A percentile compares a stretch with the other conserved stretches of the same genome.
phyloP scores from a whole-genome alignment of 2,329 filamentous ascomycete species.

The Fusarium haematococcum region DNA sequence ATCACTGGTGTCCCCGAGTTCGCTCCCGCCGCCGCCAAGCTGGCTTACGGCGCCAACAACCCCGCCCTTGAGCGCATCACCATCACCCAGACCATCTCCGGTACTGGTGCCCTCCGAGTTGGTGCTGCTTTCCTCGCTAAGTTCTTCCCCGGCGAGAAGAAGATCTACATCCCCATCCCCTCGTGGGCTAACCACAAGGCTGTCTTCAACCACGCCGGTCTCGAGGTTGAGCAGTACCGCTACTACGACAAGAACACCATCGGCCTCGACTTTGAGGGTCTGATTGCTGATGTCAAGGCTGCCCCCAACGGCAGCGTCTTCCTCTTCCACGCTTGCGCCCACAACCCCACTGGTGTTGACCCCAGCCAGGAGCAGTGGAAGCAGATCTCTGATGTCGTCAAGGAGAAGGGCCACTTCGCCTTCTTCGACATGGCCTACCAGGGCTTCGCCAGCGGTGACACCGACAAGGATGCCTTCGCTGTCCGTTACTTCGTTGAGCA shows the following conservation, averaged over 20 bases:
- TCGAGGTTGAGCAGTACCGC: constrained; percentile 93
- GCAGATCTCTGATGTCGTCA: constrained; percentile 87
- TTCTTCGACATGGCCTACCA: constrained; percentile 99
- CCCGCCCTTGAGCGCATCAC: constrained; percentile 81
- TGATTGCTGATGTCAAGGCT: constrained; percentile 89
- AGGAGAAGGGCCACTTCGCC: constrained; percentile 87
- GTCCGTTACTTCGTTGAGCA: constrained; percentile 93
- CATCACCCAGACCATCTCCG: constrained; percentile 98
- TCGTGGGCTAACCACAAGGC: constrained; percentile 99
- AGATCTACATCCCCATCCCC: constrained; percentile 94
- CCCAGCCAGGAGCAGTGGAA: constrained; percentile 93
- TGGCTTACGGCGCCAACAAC: constrained; percentile 89
- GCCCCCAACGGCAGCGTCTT: constrained; percentile 90
- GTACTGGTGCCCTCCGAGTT: constrained; percentile 94
- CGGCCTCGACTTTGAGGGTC: constrained; percentile 94
- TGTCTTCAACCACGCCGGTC: constrained; percentile 92
- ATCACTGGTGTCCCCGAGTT: constrained; percentile 97
- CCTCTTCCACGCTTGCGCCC: constrained; percentile 95
- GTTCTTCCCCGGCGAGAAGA: constrained; percentile 92
- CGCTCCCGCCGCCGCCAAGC: constrained; percentile 88
- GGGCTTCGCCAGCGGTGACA: constrained; percentile 94
- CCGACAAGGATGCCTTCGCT: constrained; percentile 92
- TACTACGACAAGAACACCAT: constrained; percentile 99
- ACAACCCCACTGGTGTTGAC: constrained; percentile 98
- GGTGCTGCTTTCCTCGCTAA: constrained; percentile 92